Evolutionary conservation across 1,284 basidiomycete genomes (phyloP), one percentile per base, ranked within the genome.

Genomic region (Cutaneotrichosporon cyanovorans): DNA sequence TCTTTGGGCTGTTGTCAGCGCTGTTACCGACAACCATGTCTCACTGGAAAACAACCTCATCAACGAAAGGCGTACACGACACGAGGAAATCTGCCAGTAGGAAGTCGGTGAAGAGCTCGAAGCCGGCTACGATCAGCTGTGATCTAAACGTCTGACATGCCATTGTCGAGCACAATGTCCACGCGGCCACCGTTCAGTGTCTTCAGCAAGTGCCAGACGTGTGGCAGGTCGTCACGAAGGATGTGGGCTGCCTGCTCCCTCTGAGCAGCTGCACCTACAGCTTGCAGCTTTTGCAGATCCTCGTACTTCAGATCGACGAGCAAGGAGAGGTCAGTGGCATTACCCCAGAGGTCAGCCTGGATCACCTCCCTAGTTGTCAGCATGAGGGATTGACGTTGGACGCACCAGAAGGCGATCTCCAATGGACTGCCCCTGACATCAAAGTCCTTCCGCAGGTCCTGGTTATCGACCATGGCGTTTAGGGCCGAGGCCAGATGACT

Each of bases 41-140:
- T 48, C 56, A 91, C 89, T 95, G 91, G 74, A 95, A 93, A 43
- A 88, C 80, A 15, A 91, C 84, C 59, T 80, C 78, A 8, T 78
- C 77, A 40, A 87, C 80, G 63, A 84, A 84, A 1, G 88, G 85
- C 0, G 90, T 92, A 61, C 83, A 82, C 0, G 87, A 87, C 16
- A 95, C 78, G 25, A 96, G 73, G 66, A 95, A 97, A 66, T 98
- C 93, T 31, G 92, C 93, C 55, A 98, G 83, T 18, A 96, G 82
- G 25, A 97, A 73, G 65, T 97, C 95, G 2, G 92, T 95, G 69
- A 88, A 91, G 14, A 97, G 82, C 76, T 97, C 92, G 56, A 96
- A 96, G 2, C 89, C 88, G 60, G 86, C 87, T 90, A 43, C 3
- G 6, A 42, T 52, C 33, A 51, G 40, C 23, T 32, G 19, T 10